These are phyloP conservation scores for Penicillium canariense DNA, from an alignment of 495 filamentous ascomycete genomes.

Conservation along the genomic window DNA sequence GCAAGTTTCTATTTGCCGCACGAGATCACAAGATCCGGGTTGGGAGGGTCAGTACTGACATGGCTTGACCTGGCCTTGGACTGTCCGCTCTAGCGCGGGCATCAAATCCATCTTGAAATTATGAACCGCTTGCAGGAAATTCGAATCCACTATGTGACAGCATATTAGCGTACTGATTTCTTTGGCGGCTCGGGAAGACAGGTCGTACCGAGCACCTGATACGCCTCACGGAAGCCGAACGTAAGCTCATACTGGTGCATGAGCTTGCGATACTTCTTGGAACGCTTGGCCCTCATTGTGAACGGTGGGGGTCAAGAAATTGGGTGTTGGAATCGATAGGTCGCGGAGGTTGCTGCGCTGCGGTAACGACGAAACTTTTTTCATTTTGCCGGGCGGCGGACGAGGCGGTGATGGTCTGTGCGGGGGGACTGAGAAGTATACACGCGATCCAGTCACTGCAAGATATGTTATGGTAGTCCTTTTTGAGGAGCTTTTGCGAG, in stretches of 20 bases:
- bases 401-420: constrained; percentile 15
- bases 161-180: constrained; percentile 10
- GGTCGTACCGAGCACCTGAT: constrained; percentile 77
- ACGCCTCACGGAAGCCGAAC: constrained; percentile 88
- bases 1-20: neutral
- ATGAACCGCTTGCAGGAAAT: constrained; percentile 70
- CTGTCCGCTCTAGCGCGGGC: constrained; percentile 65
- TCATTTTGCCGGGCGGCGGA: constrained; percentile 44
- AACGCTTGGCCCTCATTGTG: constrained; percentile 85
- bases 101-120: constrained; percentile 78
- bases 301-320: constrained; percentile 15
- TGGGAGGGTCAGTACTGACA: constrained; percentile 46
- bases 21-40: neutral
- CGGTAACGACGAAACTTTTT: constrained; percentile 38
- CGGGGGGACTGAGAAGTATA: no score
- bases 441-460: no score
- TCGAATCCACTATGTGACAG: constrained; percentile 62
- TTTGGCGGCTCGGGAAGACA: neutral
- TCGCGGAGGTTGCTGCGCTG: constrained; percentile 12
- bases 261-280: constrained; percentile 93
- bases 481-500: no score
- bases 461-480: no score
- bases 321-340: constrained; percentile 14
- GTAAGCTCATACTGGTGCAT: constrained; percentile 86
- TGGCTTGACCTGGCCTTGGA: constrained; percentile 82